Percentiles rank a stretch among this genome's conserved stretches.
These are phyloP conservation scores for Collybia sp. DNA, from an alignment of 768 basidiomycete species.

Conservation along the genomic window DNA sequence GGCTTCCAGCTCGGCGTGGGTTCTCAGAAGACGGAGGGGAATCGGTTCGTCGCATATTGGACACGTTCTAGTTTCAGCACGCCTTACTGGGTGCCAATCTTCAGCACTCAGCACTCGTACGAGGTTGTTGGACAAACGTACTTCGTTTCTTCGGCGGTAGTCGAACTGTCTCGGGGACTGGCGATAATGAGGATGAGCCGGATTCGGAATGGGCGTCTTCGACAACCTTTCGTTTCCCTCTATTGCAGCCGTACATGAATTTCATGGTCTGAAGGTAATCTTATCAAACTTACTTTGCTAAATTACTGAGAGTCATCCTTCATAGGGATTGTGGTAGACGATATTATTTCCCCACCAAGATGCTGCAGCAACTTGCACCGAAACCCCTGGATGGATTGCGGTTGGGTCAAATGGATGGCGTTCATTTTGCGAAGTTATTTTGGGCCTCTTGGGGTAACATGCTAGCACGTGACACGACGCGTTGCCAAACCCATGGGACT, in stretches of 20 bases:
- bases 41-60: conserved; percentile 73
- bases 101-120: conserved; percentile 8
- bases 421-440: not conserved
- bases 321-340: not conserved
- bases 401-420: conserved; percentile 20
- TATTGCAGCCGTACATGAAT: conserved; percentile 7
- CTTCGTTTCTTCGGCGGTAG: conserved; percentile 48
- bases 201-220: conserved; percentile 20
- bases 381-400: conserved; percentile 28
- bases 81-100: conserved; percentile 41
- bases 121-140: conserved; percentile 6
- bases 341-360: not conserved
- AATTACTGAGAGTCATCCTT: conserved; percentile 13
- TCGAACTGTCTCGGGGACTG: conserved; percentile 22
- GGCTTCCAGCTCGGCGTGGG: conserved; percentile 61
- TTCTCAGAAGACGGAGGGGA: conserved; percentile 64
- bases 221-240: conserved; percentile 49
- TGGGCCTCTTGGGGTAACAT: no score
- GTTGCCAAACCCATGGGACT: no score
- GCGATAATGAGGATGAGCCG: conserved; percentile 30
- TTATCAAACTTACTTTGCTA: conserved; percentile 24
- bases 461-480: conserved; percentile 11
- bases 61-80: conserved; percentile 71
- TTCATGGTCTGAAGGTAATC: not conserved
- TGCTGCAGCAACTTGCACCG: not conserved